Evolutionary conservation across 371 early-diverging fungal species (phyloP), one percentile per base, ranked within the genome.

Genomic region (Lichtheimia ramosa): DNA sequence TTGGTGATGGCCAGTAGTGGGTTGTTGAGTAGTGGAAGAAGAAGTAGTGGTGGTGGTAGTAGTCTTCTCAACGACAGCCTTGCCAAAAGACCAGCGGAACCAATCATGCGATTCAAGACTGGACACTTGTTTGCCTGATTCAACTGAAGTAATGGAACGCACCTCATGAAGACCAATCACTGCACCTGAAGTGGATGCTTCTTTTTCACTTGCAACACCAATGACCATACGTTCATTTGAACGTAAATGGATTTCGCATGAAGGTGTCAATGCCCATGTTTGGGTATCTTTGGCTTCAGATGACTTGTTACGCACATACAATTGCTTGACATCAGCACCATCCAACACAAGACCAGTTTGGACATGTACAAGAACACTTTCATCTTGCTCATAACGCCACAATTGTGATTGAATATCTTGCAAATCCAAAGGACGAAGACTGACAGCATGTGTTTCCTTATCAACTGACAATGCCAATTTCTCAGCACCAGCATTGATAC

Each of bases 341-440:
- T 77, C 79, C 28, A 83, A 61, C 5, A 71, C 81, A 42, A 81
- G 65, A n/a, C 81, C 81, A 42, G 79, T 83, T 46, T 77, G 67
- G 53, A 69, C 77, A 56, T 83, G 81, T 42, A 81, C 67, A 63
- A 83, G 60, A 56, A 77, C 66, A 16, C 79, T 75, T 25, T 81
- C 68, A 5, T 46, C 46, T 18, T 46, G 46, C 40, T 66, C 52
- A 46, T 70, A 77, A 13, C 66, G 60, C 83, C 83, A 83, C 43
- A 79, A 69, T 55, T 83, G 81, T 62, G 63, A 71, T 25, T 58
- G 70, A 40, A 70, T 67, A 2, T 62, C 62, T 50, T 68, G 65
- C 48, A 69, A 71, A 49, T 71, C 65, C 23, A 76, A 51, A 20
- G 66, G 49, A 15, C 69, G 69, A 15, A 76, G 52, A 3, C 63